Evolutionary conservation across 2,329 filamentous ascomycete species (phyloP).

Genomic region (Pseudonectria foliicola): DNA sequence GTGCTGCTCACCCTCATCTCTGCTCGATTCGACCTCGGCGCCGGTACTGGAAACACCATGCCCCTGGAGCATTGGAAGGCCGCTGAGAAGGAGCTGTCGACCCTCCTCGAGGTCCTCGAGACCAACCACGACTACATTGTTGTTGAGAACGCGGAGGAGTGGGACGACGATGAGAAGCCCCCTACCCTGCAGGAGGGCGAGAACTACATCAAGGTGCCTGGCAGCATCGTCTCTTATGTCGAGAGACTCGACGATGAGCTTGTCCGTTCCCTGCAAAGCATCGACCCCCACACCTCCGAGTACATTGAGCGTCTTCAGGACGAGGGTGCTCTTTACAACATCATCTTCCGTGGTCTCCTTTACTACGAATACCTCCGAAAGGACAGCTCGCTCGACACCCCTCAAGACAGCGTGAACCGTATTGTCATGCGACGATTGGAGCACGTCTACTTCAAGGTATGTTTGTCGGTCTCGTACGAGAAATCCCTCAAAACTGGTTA

Average conservation of each 20-base stretch:
- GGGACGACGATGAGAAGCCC: constrained; percentile 97
- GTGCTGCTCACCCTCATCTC: constrained; percentile 88
- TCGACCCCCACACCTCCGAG: constrained; percentile 96
- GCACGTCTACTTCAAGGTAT: constrained; percentile 96
- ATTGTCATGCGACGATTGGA: constrained; percentile 90
- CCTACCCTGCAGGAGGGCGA: constrained; percentile 67
- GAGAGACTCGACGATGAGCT: constrained; percentile 97
- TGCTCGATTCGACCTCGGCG: constrained; percentile 86
- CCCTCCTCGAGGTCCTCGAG: constrained; percentile 73
- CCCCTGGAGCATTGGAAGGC: constrained; percentile 94
- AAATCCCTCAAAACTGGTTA: constrained; percentile 24
- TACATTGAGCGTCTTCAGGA: constrained; percentile 94
- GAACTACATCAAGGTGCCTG: constrained; percentile 82
- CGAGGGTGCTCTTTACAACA: constrained; percentile 83
- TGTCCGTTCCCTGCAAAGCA: constrained; percentile 90
- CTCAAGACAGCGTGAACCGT: constrained; percentile 85
- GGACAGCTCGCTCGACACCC: constrained; percentile 60
- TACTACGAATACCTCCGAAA: constrained; percentile 80
- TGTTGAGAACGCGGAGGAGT: constrained; percentile 88
- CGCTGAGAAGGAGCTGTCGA: constrained; percentile 77
- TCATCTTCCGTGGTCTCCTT: constrained; percentile 78
- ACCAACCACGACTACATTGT: constrained; percentile 75
- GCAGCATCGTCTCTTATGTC: constrained; percentile 88
- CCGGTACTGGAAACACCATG: constrained; percentile 74
- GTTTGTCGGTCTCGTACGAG: constrained; percentile 86